A percentile compares a stretch with the other conserved stretches of the same genome.
These are phyloP conservation scores for Polygonum aviculare DNA, from an alignment of 148 eudicot genomes.

Conservation along the genomic window DNA sequence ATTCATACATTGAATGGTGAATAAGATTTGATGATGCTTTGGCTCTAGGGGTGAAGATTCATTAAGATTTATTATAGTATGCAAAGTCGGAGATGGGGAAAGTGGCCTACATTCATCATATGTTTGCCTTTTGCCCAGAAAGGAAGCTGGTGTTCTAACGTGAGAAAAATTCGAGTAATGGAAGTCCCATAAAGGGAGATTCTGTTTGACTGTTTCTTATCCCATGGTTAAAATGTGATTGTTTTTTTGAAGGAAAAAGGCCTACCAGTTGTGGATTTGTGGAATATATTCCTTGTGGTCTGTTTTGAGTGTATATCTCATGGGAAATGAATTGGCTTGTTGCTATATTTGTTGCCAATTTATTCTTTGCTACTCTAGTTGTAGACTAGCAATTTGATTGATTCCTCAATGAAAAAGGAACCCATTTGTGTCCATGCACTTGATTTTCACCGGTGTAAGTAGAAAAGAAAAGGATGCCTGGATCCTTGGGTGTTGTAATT, in stretches of 20 bases:
- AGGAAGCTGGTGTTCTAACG: not conserved
- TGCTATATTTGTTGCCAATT: not conserved
- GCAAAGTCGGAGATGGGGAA: not conserved
- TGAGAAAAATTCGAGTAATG: not conserved
- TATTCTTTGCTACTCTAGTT: not conserved
- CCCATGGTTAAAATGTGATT: not conserved
- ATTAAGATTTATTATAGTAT: no score
- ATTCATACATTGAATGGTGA: not conserved
- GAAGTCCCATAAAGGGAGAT: not conserved
- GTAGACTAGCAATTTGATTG: not conserved
- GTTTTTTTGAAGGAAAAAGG: not conserved
- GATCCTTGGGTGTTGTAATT: no score
- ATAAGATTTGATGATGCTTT: not conserved
- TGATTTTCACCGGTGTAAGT: not conserved
- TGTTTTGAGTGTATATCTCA: not conserved
- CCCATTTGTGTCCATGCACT: not conserved
- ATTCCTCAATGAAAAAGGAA: not conserved
- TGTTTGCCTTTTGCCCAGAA: not conserved
- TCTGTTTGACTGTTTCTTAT: slow-evolving; percentile 2
- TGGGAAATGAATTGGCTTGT: not conserved
- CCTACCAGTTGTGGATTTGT: slow-evolving; percentile 1
- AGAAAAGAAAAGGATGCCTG: not conserved
- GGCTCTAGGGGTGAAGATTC: not conserved
- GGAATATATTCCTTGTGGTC: slow-evolving; percentile 3
- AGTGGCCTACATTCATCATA: not conserved